Conservation (phyloP, 2,329 filamentous ascomycete species). For the Emmonsiellopsis sp. region DNA sequence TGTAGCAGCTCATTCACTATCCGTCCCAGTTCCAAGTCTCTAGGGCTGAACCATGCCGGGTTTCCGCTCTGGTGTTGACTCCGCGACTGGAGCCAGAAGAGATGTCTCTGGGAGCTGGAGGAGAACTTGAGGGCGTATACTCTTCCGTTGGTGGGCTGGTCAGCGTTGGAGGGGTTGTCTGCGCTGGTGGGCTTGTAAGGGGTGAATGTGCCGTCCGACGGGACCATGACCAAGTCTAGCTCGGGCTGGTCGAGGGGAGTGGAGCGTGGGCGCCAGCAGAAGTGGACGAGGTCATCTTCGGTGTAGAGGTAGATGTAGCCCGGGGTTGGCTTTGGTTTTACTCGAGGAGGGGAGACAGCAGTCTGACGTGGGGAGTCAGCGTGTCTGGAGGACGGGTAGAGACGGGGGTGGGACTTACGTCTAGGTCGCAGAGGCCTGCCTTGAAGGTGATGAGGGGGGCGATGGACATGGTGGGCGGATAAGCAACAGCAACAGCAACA, state of each 20-base stretch:
- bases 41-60: constrained; percentile 68
- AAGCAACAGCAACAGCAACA: constrained; percentile 7
- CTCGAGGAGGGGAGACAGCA: constrained; percentile 55
- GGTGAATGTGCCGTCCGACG: constrained; percentile 74
- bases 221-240: constrained; percentile 88
- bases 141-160: constrained; percentile 65
- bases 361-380: constrained; percentile 23
- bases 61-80: constrained; percentile 64
- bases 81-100: constrained; percentile 96
- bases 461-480: constrained; percentile 58
- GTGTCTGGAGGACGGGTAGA: neutral
- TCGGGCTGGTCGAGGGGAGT: constrained; percentile 63
- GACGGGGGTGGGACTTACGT: constrained; percentile 46
- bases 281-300: constrained; percentile 91
- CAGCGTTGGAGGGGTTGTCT: constrained; percentile 51
- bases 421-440: constrained; percentile 77
- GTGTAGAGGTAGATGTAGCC: constrained; percentile 89
- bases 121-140: constrained; percentile 90
- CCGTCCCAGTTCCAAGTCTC: constrained; percentile 78
- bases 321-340: constrained; percentile 61
- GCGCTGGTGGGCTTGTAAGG: constrained; percentile 60
- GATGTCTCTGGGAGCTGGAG: constrained; percentile 79
- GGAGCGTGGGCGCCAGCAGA: constrained; percentile 86
- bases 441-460: constrained; percentile 89
- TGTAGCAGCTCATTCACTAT: constrained; percentile 77